A percentile compares a stretch with the other conserved stretches of the same genome.
Conservation (phyloP, 148 eudicot species). For the Fagopyrum tataricum region DNA sequence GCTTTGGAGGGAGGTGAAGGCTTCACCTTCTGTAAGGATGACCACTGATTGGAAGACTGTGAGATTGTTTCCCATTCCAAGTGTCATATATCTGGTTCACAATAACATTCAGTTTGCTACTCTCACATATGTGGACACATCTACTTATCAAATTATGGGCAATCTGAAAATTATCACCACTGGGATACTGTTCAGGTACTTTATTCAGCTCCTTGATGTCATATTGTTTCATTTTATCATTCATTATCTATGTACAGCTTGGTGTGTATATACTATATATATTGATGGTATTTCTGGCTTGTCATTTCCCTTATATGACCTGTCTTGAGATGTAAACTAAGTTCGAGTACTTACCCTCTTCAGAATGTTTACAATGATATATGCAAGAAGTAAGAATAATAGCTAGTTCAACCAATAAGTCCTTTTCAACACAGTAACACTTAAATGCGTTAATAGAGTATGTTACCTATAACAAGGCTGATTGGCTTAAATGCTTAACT, state of each 20-base stretch:
- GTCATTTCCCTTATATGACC: background rate
- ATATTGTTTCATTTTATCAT: slow-evolving; percentile 1
- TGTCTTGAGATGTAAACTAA: background rate
- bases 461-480: too few relatives aligned
- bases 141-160: slow-evolving; percentile 96
- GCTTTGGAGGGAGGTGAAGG: slow-evolving; percentile 67
- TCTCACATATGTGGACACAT: slow-evolving; percentile 86
- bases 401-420: background rate
- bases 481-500: background rate
- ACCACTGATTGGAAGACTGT: slow-evolving; percentile 88
- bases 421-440: background rate
- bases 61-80: slow-evolving; percentile 88
- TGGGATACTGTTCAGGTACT: slow-evolving; percentile 80
- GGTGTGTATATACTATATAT: background rate
- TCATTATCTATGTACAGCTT: background rate
- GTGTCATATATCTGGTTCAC: slow-evolving; percentile 84
- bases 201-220: background rate
- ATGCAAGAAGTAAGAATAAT: background rate
- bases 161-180: slow-evolving; percentile 97
- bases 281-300: background rate
- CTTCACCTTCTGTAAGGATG: slow-evolving; percentile 69
- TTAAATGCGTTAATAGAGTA: too few relatives aligned
- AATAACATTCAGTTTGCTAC: slow-evolving; percentile 34
- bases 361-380: background rate
- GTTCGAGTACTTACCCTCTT: background rate